Evolutionary conservation across 192 early-diverging fungal genomes (phyloP), one percentile per base, ranked within the genome.

Genomic region (Phlyctochytrium arcticum): DNA sequence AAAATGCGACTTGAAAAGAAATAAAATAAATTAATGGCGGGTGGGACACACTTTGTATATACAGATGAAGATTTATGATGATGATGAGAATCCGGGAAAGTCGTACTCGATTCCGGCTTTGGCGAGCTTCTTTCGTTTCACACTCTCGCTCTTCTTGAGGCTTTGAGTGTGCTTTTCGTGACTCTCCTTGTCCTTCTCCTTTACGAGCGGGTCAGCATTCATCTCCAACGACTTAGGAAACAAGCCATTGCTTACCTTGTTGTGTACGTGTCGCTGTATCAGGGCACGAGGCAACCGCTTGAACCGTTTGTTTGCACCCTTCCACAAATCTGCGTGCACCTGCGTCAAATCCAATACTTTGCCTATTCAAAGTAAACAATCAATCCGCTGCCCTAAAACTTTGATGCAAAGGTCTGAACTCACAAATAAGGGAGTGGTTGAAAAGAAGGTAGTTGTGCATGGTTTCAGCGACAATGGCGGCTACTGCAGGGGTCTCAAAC

Each of bases 401-500:
- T n/a, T n/a, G n/a, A n/a, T n/a, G n/a, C n/a, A n/a, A n/a, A n/a
- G n/a, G n/a, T n/a, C n/a, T n/a, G n/a, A n/a, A 26, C 73, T 75
- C 78, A 84, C 92, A 95, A 71, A 88, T 84, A 32, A 97, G 78
- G 23, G 91, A 51, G 47, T 86, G 88, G 54, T 86, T 88, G 58
- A 82, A 90, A 64, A 97, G 68, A 60, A 94, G 60, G 69, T 97
- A 97, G 82, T 94, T 93, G 78, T 98, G 63, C 96, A 98, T 98
- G 10, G 96, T 98, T 21, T 93, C 88, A 9, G 92, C 93, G 3
- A 94, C 96, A 54, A 97, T 93, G 48, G 82, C 55, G 17, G 96
- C 96, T 10, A 93, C 92, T 42, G 91, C 87, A 32, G 72, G 71
- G 44, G 83, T 76, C 5, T 70, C 77, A 67, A 98, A 98, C 73